These are phyloP conservation scores for Cordia subcordata DNA, from an alignment of 257 asterid genomes.

Conservation along the genomic window DNA sequence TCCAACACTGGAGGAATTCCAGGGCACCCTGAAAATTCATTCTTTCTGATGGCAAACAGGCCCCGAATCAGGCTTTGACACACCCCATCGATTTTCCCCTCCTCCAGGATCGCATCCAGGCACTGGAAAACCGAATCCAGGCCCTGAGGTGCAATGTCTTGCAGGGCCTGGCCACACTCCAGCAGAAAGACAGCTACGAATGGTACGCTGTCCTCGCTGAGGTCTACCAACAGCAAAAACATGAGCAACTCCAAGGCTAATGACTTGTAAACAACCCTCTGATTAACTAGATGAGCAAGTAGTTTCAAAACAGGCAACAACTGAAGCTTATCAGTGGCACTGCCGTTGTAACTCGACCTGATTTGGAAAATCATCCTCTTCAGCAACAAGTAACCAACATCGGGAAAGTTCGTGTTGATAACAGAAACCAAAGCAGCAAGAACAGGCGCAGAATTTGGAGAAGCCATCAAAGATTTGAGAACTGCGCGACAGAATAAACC, in stretches of 20 bases:
- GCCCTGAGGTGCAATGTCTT: conserved; percentile 20
- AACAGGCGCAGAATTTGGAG: neutral
- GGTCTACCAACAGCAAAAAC: conserved; percentile 15
- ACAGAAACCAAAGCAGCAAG: conserved; percentile 20
- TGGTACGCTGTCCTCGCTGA: conserved; percentile 19
- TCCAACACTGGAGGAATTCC: conserved; percentile 22
- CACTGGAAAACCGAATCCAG: conserved; percentile 25
- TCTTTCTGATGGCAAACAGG: conserved; percentile 21
- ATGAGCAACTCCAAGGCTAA: conserved; percentile 12
- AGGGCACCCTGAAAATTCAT: conserved; percentile 15
- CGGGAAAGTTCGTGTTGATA: conserved; percentile 23
- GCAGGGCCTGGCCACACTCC: conserved; percentile 23
- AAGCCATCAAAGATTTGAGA: conserved; percentile 11
- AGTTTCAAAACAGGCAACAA: conserved; percentile 11
- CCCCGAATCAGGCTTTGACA: conserved; percentile 16
- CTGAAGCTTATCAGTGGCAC: conserved; percentile 1
- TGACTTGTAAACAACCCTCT: conserved; percentile 13
- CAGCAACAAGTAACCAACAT: conserved; percentile 24
- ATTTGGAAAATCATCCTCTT: conserved; percentile 18
- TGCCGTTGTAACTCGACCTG: neutral
- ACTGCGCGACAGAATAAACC: conserved; percentile 27
- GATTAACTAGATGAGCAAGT: conserved; percentile 22
- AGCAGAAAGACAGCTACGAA: conserved; percentile 28
- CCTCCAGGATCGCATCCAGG: conserved; percentile 18
- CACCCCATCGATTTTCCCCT: conserved; percentile 10